Evolutionary conservation across 2,329 filamentous ascomycete genomes (phyloP).

Genomic region (Colletotrichum sp.): DNA sequence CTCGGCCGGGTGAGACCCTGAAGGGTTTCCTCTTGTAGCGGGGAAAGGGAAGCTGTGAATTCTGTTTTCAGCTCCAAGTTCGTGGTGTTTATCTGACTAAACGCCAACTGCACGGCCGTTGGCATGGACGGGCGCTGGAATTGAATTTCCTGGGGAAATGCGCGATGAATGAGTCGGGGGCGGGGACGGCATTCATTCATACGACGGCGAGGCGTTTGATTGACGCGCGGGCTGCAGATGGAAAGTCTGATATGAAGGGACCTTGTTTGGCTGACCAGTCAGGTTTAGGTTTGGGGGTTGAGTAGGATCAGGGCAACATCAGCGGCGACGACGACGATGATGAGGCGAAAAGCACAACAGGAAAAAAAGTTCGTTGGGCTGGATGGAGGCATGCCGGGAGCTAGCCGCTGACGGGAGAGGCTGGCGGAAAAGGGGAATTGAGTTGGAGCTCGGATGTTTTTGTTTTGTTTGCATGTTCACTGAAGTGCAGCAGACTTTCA

Average conservation of each 20-base stretch:
- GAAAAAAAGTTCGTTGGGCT: background rate
- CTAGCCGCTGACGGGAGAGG: background rate
- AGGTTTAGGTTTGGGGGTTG: background rate
- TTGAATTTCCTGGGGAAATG: background rate
- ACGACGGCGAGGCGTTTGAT: background rate
- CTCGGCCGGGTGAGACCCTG: background rate
- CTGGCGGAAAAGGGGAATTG: background rate
- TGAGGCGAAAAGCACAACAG: background rate
- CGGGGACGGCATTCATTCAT: background rate
- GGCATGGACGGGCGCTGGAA: background rate
- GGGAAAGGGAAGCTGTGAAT: background rate
- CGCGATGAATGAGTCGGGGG: background rate
- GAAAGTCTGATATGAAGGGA: background rate
- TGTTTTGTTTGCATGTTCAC: background rate
- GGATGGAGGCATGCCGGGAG: background rate
- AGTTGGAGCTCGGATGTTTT: background rate
- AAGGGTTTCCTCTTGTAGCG: background rate
- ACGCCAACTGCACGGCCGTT: background rate
- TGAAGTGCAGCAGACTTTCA: background rate
- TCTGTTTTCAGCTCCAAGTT: background rate
- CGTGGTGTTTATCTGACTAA: background rate
- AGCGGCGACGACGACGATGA: background rate
- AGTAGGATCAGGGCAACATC: background rate
- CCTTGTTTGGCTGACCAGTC: background rate
- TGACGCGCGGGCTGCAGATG: background rate